Percentiles rank a stretch among this genome's conserved stretches.
Evolutionary conservation across 495 filamentous ascomycete genomes (phyloP).

Genomic region (Penicillium bovifimosum): DNA sequence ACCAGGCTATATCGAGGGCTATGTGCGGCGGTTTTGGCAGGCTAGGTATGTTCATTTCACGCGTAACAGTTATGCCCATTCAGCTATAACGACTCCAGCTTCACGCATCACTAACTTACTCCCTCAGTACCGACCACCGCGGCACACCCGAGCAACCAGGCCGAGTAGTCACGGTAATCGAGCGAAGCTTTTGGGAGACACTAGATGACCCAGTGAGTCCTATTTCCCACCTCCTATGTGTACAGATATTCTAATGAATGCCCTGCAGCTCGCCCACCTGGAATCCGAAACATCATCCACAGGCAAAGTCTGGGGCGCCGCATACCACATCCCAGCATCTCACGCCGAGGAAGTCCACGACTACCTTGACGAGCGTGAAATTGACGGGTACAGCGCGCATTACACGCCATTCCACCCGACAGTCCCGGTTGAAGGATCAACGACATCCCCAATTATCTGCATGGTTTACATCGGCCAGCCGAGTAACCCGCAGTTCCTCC

Average conservation of each 20-base stretch:
- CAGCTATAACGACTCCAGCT: neutral
- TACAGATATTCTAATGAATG: neutral
- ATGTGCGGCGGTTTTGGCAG: conserved; percentile 97
- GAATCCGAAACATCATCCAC: conserved; percentile 38
- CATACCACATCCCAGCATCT: conserved; percentile 75
- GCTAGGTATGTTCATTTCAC: conserved; percentile 25
- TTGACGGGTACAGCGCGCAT: conserved; percentile 91
- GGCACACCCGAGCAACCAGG: conserved; percentile 84
- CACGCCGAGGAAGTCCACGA: conserved; percentile 76
- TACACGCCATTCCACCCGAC: conserved; percentile 74
- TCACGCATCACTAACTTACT: neutral
- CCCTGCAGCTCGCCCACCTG: conserved; percentile 27
- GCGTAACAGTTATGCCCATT: too few relatives aligned
- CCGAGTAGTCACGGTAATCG: conserved; percentile 89
- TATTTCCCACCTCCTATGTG: neutral
- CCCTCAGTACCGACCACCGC: conserved; percentile 75
- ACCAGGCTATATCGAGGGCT: conserved; percentile 88
- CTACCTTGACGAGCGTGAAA: conserved; percentile 94
- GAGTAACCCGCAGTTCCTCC: conserved; percentile 84
- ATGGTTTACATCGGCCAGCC: conserved; percentile 96
- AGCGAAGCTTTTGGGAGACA: conserved; percentile 71
- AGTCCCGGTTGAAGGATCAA: neutral
- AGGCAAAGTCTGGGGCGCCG: conserved; percentile 80
- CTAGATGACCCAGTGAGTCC: conserved; percentile 55
- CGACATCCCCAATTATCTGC: conserved; percentile 39